Base-by-base conservation (phyloP, 805 yeast species). In the Maudiozyma barnettii region DNA sequence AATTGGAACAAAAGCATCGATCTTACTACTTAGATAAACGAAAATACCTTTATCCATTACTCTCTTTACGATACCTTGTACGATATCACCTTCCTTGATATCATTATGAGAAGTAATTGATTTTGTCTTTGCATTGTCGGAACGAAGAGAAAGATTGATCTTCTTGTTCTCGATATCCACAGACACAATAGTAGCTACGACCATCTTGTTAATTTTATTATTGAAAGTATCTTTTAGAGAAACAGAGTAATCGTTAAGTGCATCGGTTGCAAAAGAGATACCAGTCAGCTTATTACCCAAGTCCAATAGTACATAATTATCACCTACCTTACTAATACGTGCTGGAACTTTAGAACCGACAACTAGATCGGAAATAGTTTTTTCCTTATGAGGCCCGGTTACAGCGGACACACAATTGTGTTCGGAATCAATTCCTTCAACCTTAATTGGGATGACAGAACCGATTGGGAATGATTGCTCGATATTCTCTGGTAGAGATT, bases 1-100 rank as follows among this genome's bases (percentile, higher is more conserved):
- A 44, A 88, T 80, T 58, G 87, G 82, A 23, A 87, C 93, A 58
- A 91, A 79, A 1, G 90, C 97, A 55, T 77, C 78, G 22, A 85
- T 70, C 1, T 73, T 69, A 52, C 84, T 75, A 39, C 93, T 88
- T 53, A 91, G 68, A 19, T 84, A 74, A 44, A 91, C 83, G 61
- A 83, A 87, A 22, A 91, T 65, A 62, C 95, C 95, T 48, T 79
- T 76, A 54, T 83, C 81, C 13, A 84, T 77, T 43, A 89, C 75
- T 51, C 79, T 79, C 59, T 81, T 83, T 46, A 91, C 77, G 54
- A 82, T 83, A n/a, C 95, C 98, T 53, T 80, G 76, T 39, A 90
- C 81, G 57, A 87, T 73, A 49, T 79, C 82, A 38, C 95, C 95
- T 47, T 77, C 73, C 43, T 70, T 67, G 49, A 89, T 59, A 53